A percentile compares a stretch with the other conserved stretches of the same genome.
These are phyloP conservation scores for Neoconidiobolus thromboides DNA, from an alignment of 371 early-diverging fungal species.

Conservation along the genomic window DNA sequence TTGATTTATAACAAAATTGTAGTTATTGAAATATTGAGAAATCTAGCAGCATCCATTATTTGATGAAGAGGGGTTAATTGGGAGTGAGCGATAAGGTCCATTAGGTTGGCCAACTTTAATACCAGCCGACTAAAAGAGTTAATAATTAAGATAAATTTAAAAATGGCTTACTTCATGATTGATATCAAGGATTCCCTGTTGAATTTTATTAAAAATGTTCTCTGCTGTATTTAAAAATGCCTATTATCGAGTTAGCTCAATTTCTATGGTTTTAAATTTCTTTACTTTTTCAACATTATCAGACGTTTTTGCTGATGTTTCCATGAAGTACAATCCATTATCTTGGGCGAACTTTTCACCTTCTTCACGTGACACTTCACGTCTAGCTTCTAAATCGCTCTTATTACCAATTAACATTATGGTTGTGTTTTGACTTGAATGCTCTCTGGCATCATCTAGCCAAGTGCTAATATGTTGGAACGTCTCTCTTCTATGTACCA, in stretches of 20 bases:
- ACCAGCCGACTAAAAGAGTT: constrained; percentile 1
- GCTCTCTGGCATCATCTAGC: constrained; percentile 76
- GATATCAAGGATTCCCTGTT: constrained; percentile 49
- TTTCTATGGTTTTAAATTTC: not conserved
- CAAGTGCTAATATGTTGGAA: constrained; percentile 80
- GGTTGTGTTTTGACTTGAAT: constrained; percentile 77
- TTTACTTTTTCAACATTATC: constrained; percentile 64
- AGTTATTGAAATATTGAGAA: not conserved
- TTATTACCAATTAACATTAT: constrained; percentile 92
- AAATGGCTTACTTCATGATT: constrained; percentile 33
- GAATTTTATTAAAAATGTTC: constrained; percentile 67
- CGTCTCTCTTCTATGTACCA: constrained; percentile 48
- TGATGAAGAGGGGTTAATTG: not conserved
- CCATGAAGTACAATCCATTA: constrained; percentile 72
- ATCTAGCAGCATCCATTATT: not conserved
- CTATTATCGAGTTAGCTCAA: constrained; percentile 13
- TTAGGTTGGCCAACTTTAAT: constrained; percentile 1
- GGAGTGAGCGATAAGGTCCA: not conserved
- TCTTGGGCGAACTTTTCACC: constrained; percentile 73
- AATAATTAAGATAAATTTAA: not conserved
- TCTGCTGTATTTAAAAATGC: constrained; percentile 58
- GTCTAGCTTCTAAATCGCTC: constrained; percentile 63
- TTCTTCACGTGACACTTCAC: constrained; percentile 70
- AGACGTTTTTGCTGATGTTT: constrained; percentile 87
- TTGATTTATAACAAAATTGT: no score